These are phyloP conservation scores for Trichosanthes cucumerina DNA, from an alignment of 306 rosid species.

Conservation along the genomic window DNA sequence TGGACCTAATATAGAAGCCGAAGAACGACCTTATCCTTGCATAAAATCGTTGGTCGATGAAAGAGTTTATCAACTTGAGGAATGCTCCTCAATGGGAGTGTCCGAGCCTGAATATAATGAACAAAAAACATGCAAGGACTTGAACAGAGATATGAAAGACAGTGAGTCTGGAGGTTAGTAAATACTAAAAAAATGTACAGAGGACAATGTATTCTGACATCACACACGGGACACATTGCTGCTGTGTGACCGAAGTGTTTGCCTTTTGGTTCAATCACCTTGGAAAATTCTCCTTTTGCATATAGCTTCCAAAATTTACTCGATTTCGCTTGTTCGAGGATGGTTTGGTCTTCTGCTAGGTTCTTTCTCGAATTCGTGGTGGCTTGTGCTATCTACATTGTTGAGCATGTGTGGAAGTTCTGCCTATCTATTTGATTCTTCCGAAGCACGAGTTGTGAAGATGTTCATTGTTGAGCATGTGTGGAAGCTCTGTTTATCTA, in stretches of 20 bases:
- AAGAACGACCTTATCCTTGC: constrained; percentile 52
- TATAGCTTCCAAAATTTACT: not conserved
- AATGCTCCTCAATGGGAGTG: constrained; percentile 43
- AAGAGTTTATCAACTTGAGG: constrained; percentile 58
- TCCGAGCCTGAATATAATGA: constrained; percentile 35
- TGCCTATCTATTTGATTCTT: not conserved
- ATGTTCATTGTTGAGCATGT: not conserved
- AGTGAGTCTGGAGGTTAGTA: constrained; percentile 37
- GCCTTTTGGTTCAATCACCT: not conserved
- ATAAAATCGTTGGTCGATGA: constrained; percentile 67
- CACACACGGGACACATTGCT: not conserved
- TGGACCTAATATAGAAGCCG: constrained; percentile 48
- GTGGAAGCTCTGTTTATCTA: not conserved
- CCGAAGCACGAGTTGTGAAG: not conserved
- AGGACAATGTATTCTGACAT: not conserved
- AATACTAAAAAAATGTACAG: not conserved
- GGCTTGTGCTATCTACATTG: not conserved
- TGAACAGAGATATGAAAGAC: constrained; percentile 40
- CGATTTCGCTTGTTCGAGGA: not conserved
- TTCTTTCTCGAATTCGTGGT: not conserved
- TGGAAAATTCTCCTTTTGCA: not conserved
- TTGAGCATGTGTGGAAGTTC: not conserved
- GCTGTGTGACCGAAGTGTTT: not conserved
- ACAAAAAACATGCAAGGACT: constrained; percentile 42
- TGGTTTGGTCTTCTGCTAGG: not conserved